Evolutionary conservation across 495 filamentous ascomycete species (phyloP).

Genomic region (Podospora appendiculata): DNA sequence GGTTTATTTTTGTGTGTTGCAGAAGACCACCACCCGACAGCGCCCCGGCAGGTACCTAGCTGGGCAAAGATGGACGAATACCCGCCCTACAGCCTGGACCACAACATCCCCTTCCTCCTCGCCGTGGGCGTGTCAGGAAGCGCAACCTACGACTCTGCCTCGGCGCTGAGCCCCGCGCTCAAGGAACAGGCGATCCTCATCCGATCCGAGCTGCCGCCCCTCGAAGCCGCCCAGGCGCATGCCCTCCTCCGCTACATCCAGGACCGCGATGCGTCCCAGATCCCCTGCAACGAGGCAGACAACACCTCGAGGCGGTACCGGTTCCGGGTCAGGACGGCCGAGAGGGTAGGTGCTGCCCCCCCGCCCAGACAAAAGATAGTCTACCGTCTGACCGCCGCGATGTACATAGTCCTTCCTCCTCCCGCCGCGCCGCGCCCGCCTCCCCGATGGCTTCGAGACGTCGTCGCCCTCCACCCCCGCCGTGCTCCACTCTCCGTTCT

Average conservation of each 20-base stretch:
- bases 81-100: conserved; percentile 68
- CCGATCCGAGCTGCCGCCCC: conserved; percentile 56
- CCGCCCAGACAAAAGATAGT: background rate
- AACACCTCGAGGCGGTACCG: conserved; percentile 31
- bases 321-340: conserved; percentile 62
- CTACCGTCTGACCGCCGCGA: background rate
- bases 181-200: conserved; percentile 53
- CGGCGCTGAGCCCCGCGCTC: conserved; percentile 41
- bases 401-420: conserved; percentile 43
- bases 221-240: conserved; percentile 57
- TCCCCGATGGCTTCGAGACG: conserved; percentile 36
- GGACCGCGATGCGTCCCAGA: conserved; percentile 53
- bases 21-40: no score
- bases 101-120: conserved; percentile 73
- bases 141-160: conserved; percentile 17
- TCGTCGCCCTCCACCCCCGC: conserved; percentile 36
- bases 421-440: conserved; percentile 43
- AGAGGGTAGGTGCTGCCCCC: conserved; percentile 56
- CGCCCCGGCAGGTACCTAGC: no score
- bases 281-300: conserved; percentile 46
- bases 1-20: no score
- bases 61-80: conserved; percentile 69
- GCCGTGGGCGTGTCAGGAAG: conserved; percentile 59
- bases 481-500: conserved; percentile 77
- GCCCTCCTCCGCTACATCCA: conserved; percentile 62